phyloP scores from a whole-genome alignment of 1,139 yeast species.

The Yamadazyma sp. region DNA sequence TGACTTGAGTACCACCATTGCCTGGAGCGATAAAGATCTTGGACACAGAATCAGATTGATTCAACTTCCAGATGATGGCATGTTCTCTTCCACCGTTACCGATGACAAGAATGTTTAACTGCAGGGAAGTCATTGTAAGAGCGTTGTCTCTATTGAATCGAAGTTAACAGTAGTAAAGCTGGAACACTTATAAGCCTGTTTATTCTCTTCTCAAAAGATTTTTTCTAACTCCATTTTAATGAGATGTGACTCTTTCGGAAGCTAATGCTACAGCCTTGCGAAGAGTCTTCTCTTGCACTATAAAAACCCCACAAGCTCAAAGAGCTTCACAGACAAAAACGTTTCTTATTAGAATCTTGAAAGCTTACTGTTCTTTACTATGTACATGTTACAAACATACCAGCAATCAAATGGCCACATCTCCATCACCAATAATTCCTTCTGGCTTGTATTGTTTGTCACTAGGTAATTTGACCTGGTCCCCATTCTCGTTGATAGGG shows the following conservation, averaged over 20 bases:
- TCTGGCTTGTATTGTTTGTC: constrained; percentile 47
- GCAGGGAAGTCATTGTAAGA: constrained; percentile 12
- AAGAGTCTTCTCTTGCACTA: too few species aligned
- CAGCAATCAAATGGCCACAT: constrained; percentile 41
- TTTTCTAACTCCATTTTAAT: constrained; percentile 1
- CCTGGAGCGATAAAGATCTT: constrained; percentile 94
- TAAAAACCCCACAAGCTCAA: too few species aligned
- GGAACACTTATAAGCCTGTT: too few species aligned
- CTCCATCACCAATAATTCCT: constrained; percentile 56
- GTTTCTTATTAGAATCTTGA: too few species aligned
- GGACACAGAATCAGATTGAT: constrained; percentile 71
- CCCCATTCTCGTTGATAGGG: constrained; percentile 56
- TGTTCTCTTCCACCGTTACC: constrained; percentile 99
- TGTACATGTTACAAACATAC: constrained; percentile 16
- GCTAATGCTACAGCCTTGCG: too few species aligned
- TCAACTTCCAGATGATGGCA: constrained; percentile 89
- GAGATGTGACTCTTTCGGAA: constrained; percentile 2
- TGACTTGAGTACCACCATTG: constrained; percentile 82
- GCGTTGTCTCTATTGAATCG: not conserved
- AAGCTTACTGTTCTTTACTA: constrained; percentile 12
- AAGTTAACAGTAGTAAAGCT: too few species aligned
- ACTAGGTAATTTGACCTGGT: constrained; percentile 55
- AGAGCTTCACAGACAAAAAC: too few species aligned
- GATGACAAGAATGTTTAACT: constrained; percentile 71
- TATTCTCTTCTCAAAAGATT: constrained; percentile 5